Base-by-base conservation (phyloP, 768 basidiomycete genomes). In the Ephemerocybe angulata region DNA sequence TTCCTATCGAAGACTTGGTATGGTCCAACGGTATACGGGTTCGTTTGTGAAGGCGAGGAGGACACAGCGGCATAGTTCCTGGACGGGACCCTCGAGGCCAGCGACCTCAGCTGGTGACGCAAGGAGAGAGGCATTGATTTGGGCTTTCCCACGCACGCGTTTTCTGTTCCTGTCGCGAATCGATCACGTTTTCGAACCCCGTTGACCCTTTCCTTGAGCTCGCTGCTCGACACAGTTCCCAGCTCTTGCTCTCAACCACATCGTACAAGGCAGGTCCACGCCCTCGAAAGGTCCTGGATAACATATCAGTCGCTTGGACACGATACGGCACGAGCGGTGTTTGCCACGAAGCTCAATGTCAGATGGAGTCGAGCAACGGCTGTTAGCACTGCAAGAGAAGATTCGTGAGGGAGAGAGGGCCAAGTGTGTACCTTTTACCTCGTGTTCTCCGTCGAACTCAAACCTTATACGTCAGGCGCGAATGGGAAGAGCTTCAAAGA, bases 1-100 rank as follows among this genome's bases (percentile, higher is more conserved):
- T 76, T 70, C 31, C 94, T 84, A 69, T 98, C 94, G 63, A 98
- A 98, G 6, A 98, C 85, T 65, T 86, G 78, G 66, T 88, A 96
- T 0, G 90, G 85, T 0, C 81, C 80, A 21, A 82, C 74, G 19
- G 76, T 75, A 48, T 73, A 70, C 0, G 79, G 60, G 28, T 70
- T 76, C n/a, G 76, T 58, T 8, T 76, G 51, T 17, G 76, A 68
- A 22, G 74, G 70, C 4, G 72, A 71, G 3, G 76, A 66, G 17
- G 83, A 76, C 53, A 81, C 63, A 4, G 83, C 76, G 17, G 84
- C 80, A 51, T 79, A 78, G 29, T 71, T 58, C 42, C 82, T 79
- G 50, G 60, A 59, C 28, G 28, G 62, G 58, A 54, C 51, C 27
- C 65, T 47, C 44, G 56, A 61, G 48, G 55, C 50, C 49, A 70